A percentile compares a stretch with the other conserved stretches of the same genome.
phyloP scores from a whole-genome alignment of 2,329 filamentous ascomycete genomes.

The Phaeophleospora eucalypticola region DNA sequence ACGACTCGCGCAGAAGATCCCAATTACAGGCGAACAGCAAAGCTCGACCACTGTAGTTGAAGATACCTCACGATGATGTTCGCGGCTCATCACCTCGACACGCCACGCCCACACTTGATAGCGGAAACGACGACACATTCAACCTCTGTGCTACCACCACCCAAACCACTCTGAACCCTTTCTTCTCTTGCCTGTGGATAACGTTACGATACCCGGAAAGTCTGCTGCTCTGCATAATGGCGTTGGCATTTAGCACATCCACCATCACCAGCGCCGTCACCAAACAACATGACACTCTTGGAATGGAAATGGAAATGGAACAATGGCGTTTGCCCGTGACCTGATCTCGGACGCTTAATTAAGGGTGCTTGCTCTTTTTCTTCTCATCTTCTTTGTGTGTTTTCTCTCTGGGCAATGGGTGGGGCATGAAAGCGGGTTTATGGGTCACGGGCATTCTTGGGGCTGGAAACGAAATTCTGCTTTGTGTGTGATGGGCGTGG shows the following conservation, averaged over 20 bases:
- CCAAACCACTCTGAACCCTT: background rate
- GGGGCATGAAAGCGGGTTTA: background rate
- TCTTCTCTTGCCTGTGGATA: background rate
- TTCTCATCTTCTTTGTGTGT: background rate
- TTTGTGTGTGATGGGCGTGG: no score
- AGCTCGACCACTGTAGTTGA: background rate
- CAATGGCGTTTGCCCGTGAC: background rate
- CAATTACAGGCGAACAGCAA: background rate
- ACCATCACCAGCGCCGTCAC: background rate
- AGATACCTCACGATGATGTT: no score
- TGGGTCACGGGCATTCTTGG: background rate
- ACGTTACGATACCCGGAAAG: background rate
- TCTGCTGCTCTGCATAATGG: background rate
- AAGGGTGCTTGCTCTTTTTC: background rate
- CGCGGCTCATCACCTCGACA: no score
- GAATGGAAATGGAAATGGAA: background rate
- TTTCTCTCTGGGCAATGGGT: background rate
- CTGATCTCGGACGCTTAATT: background rate
- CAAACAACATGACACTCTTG: background rate
- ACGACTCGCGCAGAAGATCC: background rate
- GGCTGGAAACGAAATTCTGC: no score
- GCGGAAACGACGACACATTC: background rate
- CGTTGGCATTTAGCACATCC: background rate
- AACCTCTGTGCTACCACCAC: background rate
- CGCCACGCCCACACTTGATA: background rate